A percentile compares a stretch with the other conserved stretches of the same genome.
Evolutionary conservation across 192 early-diverging fungal species (phyloP).

Genomic region (Coemansia sp.): DNA sequence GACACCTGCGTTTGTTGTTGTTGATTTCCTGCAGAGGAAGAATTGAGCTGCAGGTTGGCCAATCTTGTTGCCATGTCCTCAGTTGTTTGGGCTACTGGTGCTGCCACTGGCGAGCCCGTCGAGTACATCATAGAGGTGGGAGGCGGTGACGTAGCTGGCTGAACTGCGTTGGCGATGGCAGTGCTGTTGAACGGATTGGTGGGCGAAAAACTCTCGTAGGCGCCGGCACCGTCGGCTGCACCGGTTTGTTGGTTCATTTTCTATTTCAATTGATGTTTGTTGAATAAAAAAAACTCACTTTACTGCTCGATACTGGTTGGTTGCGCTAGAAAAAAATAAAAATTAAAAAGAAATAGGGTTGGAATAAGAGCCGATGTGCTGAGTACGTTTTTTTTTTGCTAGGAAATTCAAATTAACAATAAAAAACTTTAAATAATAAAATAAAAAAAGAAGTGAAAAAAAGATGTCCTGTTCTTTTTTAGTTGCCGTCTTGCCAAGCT

Average conservation of each 20-base stretch:
- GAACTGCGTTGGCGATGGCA: constrained; percentile 7
- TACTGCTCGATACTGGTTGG: too few species aligned
- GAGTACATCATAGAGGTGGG: background rate
- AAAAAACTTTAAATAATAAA: too few species aligned
- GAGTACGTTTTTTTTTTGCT: too few species aligned
- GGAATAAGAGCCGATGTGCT: too few species aligned
- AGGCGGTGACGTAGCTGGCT: background rate
- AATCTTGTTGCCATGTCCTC: constrained; percentile 27
- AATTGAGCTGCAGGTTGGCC: constrained; percentile 47
- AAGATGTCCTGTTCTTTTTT: too few species aligned
- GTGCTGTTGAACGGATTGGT: constrained; percentile 50
- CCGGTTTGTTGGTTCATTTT: constrained; percentile 18
- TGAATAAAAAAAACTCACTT: too few species aligned
- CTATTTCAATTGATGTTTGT: background rate
- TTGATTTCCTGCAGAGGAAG: constrained; percentile 4
- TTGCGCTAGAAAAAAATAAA: background rate
- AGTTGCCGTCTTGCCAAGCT: too few species aligned
- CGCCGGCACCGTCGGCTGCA: background rate
- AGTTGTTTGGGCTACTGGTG: background rate
- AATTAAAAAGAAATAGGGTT: background rate
- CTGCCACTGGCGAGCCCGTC: background rate
- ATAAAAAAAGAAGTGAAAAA: constrained; percentile 4
- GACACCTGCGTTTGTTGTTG: background rate
- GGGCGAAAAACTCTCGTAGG: constrained; percentile 33
- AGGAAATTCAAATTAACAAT: too few species aligned